Evolutionary conservation across 768 basidiomycete genomes (phyloP).

Genomic region (Wakefieldia striispora): DNA sequence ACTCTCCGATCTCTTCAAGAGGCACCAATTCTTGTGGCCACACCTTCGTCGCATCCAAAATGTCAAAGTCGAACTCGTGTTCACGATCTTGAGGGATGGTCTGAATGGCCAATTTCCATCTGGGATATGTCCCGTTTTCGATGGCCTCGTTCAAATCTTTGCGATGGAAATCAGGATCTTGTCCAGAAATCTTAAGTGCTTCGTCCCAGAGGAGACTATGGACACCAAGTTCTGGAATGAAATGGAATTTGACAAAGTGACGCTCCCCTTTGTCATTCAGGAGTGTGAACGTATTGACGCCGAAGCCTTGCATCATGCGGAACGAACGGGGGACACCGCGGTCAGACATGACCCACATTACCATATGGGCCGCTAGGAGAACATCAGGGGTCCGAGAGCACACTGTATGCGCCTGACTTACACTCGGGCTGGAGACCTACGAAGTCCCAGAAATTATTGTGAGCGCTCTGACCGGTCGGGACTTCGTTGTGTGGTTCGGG

Average conservation of each 20-base stretch:
- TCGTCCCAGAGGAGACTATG: slow-evolving; percentile 90
- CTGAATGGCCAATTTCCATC: slow-evolving; percentile 73
- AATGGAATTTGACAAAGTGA: slow-evolving; percentile 88
- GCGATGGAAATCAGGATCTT: slow-evolving; percentile 90
- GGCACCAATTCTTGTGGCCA: slow-evolving; percentile 85
- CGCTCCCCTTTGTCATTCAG: slow-evolving; percentile 64
- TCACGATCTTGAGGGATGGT: slow-evolving; percentile 66
- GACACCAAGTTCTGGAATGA: slow-evolving; percentile 76
- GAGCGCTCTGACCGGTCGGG: slow-evolving; percentile 63
- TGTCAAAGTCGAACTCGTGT: slow-evolving; percentile 83
- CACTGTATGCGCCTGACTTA: slow-evolving; percentile 19
- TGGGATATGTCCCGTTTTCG: slow-evolving; percentile 62
- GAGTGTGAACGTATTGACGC: slow-evolving; percentile 83
- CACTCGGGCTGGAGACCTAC: slow-evolving; percentile 68
- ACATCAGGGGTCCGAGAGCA: slow-evolving; percentile 12
- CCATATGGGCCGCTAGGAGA: slow-evolving; percentile 59
- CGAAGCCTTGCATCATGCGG: slow-evolving; percentile 89
- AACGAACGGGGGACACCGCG: slow-evolving; percentile 81
- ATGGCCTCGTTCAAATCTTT: slow-evolving; percentile 88
- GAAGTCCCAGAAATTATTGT: slow-evolving; percentile 91
- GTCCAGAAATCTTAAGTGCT: slow-evolving; percentile 75
- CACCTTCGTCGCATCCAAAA: slow-evolving; percentile 83
- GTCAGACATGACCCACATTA: slow-evolving; percentile 86
- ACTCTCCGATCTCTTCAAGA: slow-evolving; percentile 71
- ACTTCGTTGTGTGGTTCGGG: slow-evolving; percentile 85